Evolutionary conservation across 345 rosid genomes (phyloP).

Genomic region (Microcos paniculata): DNA sequence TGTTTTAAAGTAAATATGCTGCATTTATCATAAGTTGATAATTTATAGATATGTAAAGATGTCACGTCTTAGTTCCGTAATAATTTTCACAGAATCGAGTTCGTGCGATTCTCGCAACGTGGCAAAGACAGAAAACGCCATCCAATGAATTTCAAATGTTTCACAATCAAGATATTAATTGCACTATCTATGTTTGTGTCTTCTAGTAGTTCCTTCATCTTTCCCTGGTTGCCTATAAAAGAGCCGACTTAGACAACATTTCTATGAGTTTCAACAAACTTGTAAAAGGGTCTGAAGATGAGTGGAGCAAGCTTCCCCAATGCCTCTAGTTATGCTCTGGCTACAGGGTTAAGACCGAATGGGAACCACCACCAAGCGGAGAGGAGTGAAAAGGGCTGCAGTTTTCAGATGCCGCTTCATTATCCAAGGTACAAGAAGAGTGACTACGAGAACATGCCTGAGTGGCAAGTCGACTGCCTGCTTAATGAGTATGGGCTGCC

Average conservation of each 20-base stretch:
- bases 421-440: slow-evolving; percentile 53
- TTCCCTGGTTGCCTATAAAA: slow-evolving; percentile 27
- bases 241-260: background rate
- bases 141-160: background rate
- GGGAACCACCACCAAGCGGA: slow-evolving; percentile 18
- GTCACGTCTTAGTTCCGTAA: no score
- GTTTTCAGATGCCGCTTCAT: slow-evolving; percentile 62
- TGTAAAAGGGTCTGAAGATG: slow-evolving; percentile 18
- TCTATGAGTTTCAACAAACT: background rate
- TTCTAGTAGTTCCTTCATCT: slow-evolving; percentile 19
- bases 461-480: slow-evolving; percentile 54
- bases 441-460: slow-evolving; percentile 60
- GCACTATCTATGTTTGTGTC: background rate
- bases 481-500: slow-evolving; percentile 49
- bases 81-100: no score
- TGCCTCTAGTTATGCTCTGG: slow-evolving; percentile 1
- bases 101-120: no score
- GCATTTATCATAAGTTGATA: no score
- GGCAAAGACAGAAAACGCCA: background rate
- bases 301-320: slow-evolving; percentile 18
- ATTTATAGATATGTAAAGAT: no score
- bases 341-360: slow-evolving; percentile 8
- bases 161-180: slow-evolving; percentile 23
- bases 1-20: no score
- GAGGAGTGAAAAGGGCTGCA: slow-evolving; percentile 13